Conservation (phyloP, 176 grass and related monocot genomes). For the Phoenix roebelenii region DNA sequence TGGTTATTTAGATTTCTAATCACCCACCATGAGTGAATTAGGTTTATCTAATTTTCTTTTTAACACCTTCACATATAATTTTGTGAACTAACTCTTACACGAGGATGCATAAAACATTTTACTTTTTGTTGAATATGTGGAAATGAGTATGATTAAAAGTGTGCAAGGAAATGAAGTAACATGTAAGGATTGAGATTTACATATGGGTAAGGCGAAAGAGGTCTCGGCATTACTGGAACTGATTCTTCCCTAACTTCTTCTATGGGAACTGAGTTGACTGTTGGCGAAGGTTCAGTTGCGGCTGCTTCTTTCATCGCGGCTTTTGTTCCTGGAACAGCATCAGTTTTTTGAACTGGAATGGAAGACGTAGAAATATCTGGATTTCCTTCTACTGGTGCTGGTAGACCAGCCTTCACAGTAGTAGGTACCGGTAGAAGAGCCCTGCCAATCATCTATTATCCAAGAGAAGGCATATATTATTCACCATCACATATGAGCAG, state of each 20-base stretch:
- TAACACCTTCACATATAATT: too few species aligned
- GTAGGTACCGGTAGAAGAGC: slow-evolving; percentile 52
- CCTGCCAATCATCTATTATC: slow-evolving; percentile 74
- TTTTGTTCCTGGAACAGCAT: slow-evolving; percentile 21
- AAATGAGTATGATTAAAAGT: neutral
- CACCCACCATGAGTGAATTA: too few species aligned
- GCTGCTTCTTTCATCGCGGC: slow-evolving; percentile 23
- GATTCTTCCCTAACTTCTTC: slow-evolving; percentile 31
- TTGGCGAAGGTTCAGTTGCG: slow-evolving; percentile 18
- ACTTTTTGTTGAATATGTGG: neutral
- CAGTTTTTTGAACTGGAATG: slow-evolving; percentile 26
- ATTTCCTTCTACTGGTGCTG: slow-evolving; percentile 18
- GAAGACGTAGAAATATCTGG: slow-evolving; percentile 13
- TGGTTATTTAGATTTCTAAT: too few species aligned
- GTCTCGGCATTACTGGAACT: slow-evolving; percentile 21
- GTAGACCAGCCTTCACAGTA: slow-evolving; percentile 43
- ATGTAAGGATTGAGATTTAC: slow-evolving; percentile 23
- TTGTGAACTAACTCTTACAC: too few species aligned
- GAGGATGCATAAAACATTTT: neutral
- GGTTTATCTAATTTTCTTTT: too few species aligned
- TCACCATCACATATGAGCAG: too few species aligned
- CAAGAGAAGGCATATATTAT: slow-evolving; percentile 2
- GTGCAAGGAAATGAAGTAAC: neutral
- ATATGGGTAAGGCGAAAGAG: slow-evolving; percentile 74
- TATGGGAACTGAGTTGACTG: slow-evolving; percentile 23